Conservation (phyloP, 495 filamentous ascomycete species). For the Penicillium lividum region DNA sequence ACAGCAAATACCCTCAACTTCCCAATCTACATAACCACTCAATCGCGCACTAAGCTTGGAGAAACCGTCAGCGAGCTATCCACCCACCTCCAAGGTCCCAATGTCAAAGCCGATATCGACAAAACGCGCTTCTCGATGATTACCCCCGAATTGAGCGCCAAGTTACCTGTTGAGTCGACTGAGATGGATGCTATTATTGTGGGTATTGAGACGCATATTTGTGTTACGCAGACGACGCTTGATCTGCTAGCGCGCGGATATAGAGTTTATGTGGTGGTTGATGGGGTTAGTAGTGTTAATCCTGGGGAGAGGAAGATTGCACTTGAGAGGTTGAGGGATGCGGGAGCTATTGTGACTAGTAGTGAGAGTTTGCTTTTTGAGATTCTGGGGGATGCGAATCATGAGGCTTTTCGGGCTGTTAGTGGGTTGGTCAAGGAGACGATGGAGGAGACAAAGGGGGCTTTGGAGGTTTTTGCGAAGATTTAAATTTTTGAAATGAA, state of each 20-base stretch:
- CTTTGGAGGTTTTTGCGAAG: conserved; percentile 66
- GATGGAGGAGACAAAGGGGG: conserved; percentile 62
- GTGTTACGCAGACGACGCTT: conserved; percentile 87
- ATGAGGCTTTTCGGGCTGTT: conserved; percentile 67
- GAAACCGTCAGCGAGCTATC: conserved; percentile 70
- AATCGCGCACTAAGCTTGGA: conserved; percentile 74
- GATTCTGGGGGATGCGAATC: conserved; percentile 82
- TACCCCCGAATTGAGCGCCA: conserved; percentile 43
- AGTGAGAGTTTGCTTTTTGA: conserved; percentile 94
- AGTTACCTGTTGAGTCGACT: conserved; percentile 28
- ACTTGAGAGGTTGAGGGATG: conserved; percentile 69
- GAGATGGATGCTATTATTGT: conserved; percentile 51
- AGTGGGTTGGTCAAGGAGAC: conserved; percentile 79
- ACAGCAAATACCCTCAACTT: conserved; percentile 64
- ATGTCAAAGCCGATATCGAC: conserved; percentile 62
- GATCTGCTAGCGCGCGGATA: conserved; percentile 76
- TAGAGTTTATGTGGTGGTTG: conserved; percentile 84
- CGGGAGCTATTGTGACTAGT: conserved; percentile 78
- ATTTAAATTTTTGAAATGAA: conserved; percentile 44
- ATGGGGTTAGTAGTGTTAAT: conserved; percentile 87
- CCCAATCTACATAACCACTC: conserved; percentile 82
- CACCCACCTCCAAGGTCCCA: conserved; percentile 35
- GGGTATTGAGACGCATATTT: conserved; percentile 94
- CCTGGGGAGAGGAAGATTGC: conserved; percentile 77
- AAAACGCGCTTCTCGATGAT: conserved; percentile 93